A percentile compares a stretch with the other conserved stretches of the same genome.
Conservation (phyloP, 2,329 filamentous ascomycete genomes). For the Reticulascus tulasneorum region DNA sequence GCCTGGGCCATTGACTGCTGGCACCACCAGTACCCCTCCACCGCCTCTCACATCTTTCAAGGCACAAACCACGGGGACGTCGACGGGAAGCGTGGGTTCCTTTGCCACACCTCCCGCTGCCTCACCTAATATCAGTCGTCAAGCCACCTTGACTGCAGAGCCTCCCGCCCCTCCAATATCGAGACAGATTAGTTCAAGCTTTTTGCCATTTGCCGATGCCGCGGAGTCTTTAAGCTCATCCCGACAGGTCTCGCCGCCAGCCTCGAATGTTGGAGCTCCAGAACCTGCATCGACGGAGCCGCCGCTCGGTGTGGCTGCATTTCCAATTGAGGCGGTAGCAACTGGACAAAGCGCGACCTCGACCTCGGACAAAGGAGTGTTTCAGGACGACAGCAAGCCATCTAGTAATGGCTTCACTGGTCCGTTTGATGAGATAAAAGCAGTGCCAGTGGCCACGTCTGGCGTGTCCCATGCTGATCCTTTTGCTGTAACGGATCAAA, state of each 20-base stretch:
- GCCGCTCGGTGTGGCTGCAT: constrained; percentile 25
- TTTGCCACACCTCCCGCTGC: constrained; percentile 53
- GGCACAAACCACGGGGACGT: constrained; percentile 55
- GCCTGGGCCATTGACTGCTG: constrained; percentile 51
- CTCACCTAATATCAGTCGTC: constrained; percentile 61
- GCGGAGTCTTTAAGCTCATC: constrained; percentile 72
- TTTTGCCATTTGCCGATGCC: constrained; percentile 65
- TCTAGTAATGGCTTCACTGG: constrained; percentile 6
- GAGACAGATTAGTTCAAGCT: constrained; percentile 72
- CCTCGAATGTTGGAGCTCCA: constrained; percentile 49
- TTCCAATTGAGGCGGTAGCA: constrained; percentile 31
- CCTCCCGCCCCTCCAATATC: constrained; percentile 63
- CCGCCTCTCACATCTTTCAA: constrained; percentile 59
- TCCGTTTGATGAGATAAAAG: constrained; percentile 5
- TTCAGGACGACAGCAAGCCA: constrained; percentile 20
- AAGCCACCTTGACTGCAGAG: constrained; percentile 53
- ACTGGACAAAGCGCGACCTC: constrained; percentile 29
- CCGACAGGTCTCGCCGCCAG: constrained; percentile 70
- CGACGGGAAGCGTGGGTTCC: constrained; percentile 47
- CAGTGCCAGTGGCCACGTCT: not conserved
- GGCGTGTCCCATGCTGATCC: constrained; percentile 33
- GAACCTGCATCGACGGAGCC: constrained; percentile 25
- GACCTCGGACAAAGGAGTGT: constrained; percentile 25
- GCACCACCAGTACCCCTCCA: constrained; percentile 37
- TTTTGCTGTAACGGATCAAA: constrained; percentile 49